Evolutionary conservation across 495 filamentous ascomycete genomes (phyloP).

Genomic region (Daldinia vernicosa): DNA sequence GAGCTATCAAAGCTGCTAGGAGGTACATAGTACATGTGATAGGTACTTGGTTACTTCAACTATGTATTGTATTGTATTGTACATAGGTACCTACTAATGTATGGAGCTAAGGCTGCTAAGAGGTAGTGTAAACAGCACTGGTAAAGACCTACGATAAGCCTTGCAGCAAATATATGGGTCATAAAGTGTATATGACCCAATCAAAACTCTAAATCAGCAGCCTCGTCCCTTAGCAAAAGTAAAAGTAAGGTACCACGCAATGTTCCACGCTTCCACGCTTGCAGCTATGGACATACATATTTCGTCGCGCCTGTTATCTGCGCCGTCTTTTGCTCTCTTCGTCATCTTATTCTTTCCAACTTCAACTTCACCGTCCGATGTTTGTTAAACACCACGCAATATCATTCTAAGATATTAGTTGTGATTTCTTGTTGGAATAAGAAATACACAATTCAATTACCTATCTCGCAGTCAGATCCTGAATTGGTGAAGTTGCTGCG

Average conservation of each 20-base stretch:
- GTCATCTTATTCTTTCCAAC: background rate
- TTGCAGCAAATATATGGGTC: background rate
- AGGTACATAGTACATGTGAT: background rate
- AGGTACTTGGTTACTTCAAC: too few species aligned
- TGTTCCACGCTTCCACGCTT: background rate
- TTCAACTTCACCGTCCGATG: background rate
- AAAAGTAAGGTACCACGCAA: background rate
- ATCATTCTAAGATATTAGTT: background rate
- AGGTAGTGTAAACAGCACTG: background rate
- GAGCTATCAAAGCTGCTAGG: conserved; percentile 11
- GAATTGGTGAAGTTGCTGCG: background rate
- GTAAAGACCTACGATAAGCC: background rate
- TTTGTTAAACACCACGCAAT: background rate
- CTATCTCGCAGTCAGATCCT: background rate
- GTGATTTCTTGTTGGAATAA: background rate
- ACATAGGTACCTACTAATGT: too few species aligned
- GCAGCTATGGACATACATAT: background rate
- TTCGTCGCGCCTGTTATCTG: conserved; percentile 14
- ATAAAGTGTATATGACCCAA: background rate
- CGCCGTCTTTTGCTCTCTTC: conserved; percentile 9
- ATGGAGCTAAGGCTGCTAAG: background rate
- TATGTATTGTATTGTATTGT: too few species aligned
- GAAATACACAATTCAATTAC: background rate
- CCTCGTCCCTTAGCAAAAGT: background rate
- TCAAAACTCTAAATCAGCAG: background rate